These are phyloP conservation scores for Agaricales sp. DNA, from an alignment of 1,284 basidiomycete genomes.

Conservation along the genomic window DNA sequence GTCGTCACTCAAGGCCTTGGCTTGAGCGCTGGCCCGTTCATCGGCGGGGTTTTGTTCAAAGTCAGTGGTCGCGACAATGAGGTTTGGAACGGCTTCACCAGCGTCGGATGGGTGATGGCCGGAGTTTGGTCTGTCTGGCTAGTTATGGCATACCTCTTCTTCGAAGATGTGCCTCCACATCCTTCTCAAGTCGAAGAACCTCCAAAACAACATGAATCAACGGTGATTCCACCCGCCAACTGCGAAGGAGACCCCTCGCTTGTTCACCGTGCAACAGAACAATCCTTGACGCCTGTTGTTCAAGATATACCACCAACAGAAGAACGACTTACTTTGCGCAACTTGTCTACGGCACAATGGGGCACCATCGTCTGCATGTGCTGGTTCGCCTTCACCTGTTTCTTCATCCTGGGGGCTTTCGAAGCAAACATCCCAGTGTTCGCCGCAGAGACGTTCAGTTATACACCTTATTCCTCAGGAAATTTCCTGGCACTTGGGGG, in stretches of 20 bases:
- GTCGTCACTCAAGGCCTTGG: constrained; percentile 57
- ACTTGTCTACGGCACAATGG: constrained; percentile 23
- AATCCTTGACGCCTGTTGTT: constrained; percentile 1
- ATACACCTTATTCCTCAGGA: constrained; percentile 53
- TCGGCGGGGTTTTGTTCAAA: constrained; percentile 52
- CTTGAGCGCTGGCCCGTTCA: constrained; percentile 55
- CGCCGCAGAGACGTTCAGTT: constrained; percentile 38
- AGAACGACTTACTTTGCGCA: constrained; percentile 5
- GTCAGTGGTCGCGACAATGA: constrained; percentile 35
- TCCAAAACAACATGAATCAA: background rate
- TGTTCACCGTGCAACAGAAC: constrained; percentile 6
- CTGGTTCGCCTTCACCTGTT: constrained; percentile 65
- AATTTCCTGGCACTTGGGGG: constrained; percentile 67
- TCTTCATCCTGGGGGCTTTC: constrained; percentile 65
- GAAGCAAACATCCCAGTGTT: constrained; percentile 65
- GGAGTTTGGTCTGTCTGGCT: constrained; percentile 43
- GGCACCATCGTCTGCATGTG: constrained; percentile 58
- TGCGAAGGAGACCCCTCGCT: background rate
- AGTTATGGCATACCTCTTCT: constrained; percentile 29
- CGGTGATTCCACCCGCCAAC: background rate
- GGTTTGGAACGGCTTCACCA: constrained; percentile 54
- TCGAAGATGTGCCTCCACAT: constrained; percentile 37
- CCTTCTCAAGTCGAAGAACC: constrained; percentile 5
- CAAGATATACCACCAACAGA: constrained; percentile 4
- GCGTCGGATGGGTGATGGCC: constrained; percentile 61